These are phyloP conservation scores for Erythrophleum ivorense DNA, from an alignment of 331 rosid genomes.

Conservation along the genomic window DNA sequence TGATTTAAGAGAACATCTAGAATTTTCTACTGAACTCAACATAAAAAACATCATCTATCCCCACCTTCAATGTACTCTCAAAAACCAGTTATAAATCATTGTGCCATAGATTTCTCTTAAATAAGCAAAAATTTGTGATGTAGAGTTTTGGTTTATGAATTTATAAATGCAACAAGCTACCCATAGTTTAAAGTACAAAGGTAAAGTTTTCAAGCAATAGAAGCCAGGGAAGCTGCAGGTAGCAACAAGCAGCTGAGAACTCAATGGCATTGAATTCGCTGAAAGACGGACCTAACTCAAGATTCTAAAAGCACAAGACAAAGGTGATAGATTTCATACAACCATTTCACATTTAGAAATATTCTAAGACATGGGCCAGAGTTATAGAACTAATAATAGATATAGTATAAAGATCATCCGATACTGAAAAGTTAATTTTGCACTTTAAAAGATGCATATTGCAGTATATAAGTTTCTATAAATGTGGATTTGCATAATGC, in stretches of 20 bases:
- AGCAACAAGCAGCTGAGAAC: conserved; percentile 26
- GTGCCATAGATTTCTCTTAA: not conserved
- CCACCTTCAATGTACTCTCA: not conserved
- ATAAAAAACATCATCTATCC: not conserved
- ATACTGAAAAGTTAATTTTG: not conserved
- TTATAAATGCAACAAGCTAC: not conserved
- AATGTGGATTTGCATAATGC: not conserved
- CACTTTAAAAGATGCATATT: conserved; percentile 13
- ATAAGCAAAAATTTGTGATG: too few species aligned
- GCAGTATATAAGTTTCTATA: conserved; percentile 1
- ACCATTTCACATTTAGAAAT: not conserved
- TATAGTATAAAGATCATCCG: conserved; percentile 22
- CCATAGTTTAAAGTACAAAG: not conserved
- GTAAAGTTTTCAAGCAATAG: conserved; percentile 18
- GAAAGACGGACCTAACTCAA: conserved; percentile 25
- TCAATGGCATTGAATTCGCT: not conserved
- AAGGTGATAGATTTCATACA: conserved; percentile 4
- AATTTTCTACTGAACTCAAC: conserved; percentile 19
- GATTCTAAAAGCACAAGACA: conserved; percentile 1
- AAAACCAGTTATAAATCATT: conserved; percentile 27
- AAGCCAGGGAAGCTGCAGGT: conserved; percentile 22
- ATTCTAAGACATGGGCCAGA: conserved; percentile 3
- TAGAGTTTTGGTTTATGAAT: not conserved
- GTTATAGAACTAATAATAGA: not conserved
- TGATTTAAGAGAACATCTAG: conserved; percentile 6